phyloP scores from a whole-genome alignment of 352 stramenopile species.

The Globisporangium nagaii region DNA sequence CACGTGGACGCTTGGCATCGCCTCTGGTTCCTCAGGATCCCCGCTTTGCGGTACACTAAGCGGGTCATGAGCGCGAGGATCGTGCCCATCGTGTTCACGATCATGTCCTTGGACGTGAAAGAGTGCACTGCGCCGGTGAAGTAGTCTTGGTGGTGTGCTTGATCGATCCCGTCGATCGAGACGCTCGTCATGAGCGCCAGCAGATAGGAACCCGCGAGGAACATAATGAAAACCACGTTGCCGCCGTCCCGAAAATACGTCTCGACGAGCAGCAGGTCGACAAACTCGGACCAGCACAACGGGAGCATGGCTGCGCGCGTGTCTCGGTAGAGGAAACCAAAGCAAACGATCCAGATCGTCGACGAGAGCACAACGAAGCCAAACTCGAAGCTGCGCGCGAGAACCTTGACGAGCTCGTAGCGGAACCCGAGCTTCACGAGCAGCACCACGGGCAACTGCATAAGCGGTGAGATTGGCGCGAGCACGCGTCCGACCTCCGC shows the following conservation, averaged over 20 bases:
- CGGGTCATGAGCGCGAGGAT: constrained; percentile 6
- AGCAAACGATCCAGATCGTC: constrained; percentile 2
- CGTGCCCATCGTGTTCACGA: constrained; percentile 9
- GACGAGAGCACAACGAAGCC: constrained; percentile 1
- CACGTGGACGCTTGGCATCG: neutral
- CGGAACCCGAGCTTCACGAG: constrained; percentile 4
- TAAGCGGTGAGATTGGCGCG: constrained; percentile 1
- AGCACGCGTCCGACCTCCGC: neutral
- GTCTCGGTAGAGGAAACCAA: constrained; percentile 1
- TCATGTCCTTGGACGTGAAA: constrained; percentile 5
- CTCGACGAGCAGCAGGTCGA: constrained; percentile 8
- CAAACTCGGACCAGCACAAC: constrained; percentile 8
- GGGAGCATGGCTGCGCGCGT: neutral
- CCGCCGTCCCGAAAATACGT: constrained; percentile 1
- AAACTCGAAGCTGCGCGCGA: constrained; percentile 10
- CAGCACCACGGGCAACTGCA: constrained; percentile 1
- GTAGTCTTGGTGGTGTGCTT: neutral
- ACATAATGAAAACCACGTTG: neutral
- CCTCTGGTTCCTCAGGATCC: neutral
- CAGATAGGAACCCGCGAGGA: constrained; percentile 2
- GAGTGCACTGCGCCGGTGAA: neutral
- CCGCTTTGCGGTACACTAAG: constrained; percentile 5
- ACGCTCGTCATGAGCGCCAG: neutral
- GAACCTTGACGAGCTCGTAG: constrained; percentile 7
- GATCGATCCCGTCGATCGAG: neutral